These are phyloP conservation scores for Atkinsonella hypoxylon DNA, from an alignment of 2,329 filamentous ascomycete genomes.

Conservation along the genomic window DNA sequence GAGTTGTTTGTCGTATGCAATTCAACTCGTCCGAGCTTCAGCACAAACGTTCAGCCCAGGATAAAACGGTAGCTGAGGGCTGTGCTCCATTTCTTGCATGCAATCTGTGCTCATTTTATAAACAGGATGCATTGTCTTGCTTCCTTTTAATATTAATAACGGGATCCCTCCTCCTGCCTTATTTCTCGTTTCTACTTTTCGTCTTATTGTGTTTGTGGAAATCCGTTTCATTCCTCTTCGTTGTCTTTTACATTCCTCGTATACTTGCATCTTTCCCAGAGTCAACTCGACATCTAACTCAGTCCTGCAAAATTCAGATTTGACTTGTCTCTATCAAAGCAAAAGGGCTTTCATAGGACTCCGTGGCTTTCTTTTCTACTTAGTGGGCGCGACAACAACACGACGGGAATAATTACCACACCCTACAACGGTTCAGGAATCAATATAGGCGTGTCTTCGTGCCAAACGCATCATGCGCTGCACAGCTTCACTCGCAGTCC, in stretches of 20 bases:
- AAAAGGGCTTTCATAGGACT: background rate
- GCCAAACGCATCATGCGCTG: background rate
- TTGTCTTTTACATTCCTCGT: too few relatives aligned
- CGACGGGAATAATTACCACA: background rate
- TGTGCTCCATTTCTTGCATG: background rate
- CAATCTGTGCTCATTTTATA: background rate
- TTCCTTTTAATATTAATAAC: background rate
- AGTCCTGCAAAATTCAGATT: too few relatives aligned
- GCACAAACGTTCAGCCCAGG: background rate
- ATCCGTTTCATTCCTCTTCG: background rate
- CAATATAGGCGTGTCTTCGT: background rate
- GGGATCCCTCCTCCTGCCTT: background rate
- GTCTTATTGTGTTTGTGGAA: background rate
- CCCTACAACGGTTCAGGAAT: too few relatives aligned
- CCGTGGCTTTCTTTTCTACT: background rate
- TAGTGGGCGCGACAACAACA: background rate
- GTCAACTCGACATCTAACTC: too few relatives aligned
- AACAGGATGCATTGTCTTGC: background rate
- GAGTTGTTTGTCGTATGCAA: background rate
- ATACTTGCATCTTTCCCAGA: too few relatives aligned
- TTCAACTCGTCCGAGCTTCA: background rate
- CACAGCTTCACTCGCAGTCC: background rate
- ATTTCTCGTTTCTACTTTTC: background rate
- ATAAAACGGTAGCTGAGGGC: background rate
- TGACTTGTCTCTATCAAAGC: too few relatives aligned